Evolutionary conservation across 2,329 filamentous ascomycete genomes (phyloP).

Genomic region (Nigrospora sphaerica): DNA sequence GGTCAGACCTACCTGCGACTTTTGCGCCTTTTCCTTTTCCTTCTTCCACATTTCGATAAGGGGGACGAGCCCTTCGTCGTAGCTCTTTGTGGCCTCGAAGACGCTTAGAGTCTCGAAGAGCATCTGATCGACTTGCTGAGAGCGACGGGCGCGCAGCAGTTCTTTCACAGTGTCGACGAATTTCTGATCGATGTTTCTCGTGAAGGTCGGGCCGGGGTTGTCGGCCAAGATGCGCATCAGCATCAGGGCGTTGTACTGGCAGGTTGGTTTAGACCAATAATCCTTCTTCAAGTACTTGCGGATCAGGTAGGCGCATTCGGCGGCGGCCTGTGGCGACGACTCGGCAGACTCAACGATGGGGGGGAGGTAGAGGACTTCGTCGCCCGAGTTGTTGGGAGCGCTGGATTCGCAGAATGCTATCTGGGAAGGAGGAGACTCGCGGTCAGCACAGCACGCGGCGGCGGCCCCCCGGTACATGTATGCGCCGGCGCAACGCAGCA

Average conservation of each 20-base stretch:
- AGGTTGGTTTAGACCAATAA: constrained; percentile 55
- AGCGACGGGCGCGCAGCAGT: constrained; percentile 62
- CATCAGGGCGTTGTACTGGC: constrained; percentile 96
- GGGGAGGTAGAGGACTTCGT: constrained; percentile 88
- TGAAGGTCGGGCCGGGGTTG: constrained; percentile 86
- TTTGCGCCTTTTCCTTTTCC: constrained; percentile 64
- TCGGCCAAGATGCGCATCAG: constrained; percentile 84
- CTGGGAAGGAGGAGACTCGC: constrained; percentile 30
- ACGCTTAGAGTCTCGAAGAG: constrained; percentile 79
- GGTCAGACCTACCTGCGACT: constrained; percentile 36
- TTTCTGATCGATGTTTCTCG: constrained; percentile 79
- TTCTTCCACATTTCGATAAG: constrained; percentile 83
- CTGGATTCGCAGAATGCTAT: constrained; percentile 76
- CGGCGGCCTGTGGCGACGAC: constrained; percentile 79
- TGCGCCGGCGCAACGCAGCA: constrained; percentile 1
- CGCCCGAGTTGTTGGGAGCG: constrained; percentile 55
- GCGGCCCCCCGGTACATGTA: background rate
- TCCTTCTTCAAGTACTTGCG: constrained; percentile 76
- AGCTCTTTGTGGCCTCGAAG: constrained; percentile 63
- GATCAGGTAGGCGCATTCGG: constrained; percentile 72
- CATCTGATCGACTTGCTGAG: constrained; percentile 76
- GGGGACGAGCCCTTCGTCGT: constrained; percentile 66
- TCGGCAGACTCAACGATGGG: constrained; percentile 92
- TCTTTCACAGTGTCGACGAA: constrained; percentile 73
- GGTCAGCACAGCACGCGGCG: background rate